phyloP scores from a whole-genome alignment of 257 asterid species.

The Nicotiana sylvestris region DNA sequence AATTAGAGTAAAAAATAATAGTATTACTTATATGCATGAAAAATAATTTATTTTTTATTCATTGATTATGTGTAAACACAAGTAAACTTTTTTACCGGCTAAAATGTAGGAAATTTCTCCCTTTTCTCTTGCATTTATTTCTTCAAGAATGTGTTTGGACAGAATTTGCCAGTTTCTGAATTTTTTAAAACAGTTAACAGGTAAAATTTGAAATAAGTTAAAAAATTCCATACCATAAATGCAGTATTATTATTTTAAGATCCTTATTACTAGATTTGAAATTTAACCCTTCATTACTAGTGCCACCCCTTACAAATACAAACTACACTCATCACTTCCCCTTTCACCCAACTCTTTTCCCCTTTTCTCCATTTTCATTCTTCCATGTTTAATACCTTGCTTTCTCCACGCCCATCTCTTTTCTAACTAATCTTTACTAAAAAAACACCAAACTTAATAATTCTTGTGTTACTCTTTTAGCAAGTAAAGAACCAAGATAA shows the following conservation, averaged over 20 bases:
- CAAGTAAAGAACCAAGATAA: slow-evolving; percentile 42
- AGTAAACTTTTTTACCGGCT: not conserved
- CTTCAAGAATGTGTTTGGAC: not conserved
- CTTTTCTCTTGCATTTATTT: not conserved
- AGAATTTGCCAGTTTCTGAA: not conserved
- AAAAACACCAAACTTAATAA: not conserved
- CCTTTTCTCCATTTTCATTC: not conserved
- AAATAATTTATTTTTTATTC: too few relatives aligned
- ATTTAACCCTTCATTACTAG: slow-evolving; percentile 1
- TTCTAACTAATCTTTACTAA: not conserved
- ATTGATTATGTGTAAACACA: not conserved
- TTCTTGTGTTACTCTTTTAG: slow-evolving; percentile 24
- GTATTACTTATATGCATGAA: too few relatives aligned
- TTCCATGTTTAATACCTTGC: slow-evolving; percentile 16
- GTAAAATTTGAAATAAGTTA: not conserved
- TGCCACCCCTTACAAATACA: not conserved
- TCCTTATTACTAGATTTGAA: not conserved
- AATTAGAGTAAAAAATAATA: too few relatives aligned
- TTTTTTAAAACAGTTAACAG: not conserved
- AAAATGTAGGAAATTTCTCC: not conserved
- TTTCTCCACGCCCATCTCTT: slow-evolving; percentile 24
- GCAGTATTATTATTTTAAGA: not conserved
- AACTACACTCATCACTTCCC: slow-evolving; percentile 10
- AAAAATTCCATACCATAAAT: not conserved
- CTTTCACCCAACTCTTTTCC: not conserved